A percentile compares a stretch with the other conserved stretches of the same genome.
Conservation (phyloP, 768 basidiomycete genomes). For the Crucibulum laeve region DNA sequence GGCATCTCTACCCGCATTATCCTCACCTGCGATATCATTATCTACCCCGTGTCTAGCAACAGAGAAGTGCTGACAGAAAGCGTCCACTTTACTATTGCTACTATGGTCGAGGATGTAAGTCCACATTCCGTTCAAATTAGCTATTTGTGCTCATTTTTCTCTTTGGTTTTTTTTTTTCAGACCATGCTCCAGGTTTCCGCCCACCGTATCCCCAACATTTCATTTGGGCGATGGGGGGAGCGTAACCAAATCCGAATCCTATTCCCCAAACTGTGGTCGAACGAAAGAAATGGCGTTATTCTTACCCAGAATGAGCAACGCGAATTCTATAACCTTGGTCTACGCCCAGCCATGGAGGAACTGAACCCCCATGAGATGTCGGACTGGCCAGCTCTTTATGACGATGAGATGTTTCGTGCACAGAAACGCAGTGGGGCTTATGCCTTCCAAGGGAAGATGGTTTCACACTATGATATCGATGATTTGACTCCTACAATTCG, state of each 20-base stretch:
- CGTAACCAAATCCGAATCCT: not conserved
- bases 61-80: constrained; percentile 12
- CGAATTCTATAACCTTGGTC: not conserved
- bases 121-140: too few relatives aligned
- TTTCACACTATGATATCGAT: not conserved
- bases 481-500: not conserved
- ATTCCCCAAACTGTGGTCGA: not conserved
- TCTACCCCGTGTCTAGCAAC: constrained; percentile 9
- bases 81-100: constrained; percentile 13
- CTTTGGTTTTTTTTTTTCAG: not conserved
- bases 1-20: constrained; percentile 12
- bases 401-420: not conserved
- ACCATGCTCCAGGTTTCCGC: not conserved
- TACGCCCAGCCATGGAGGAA: not conserved
- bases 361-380: not conserved
- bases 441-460: not conserved
- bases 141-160: not conserved
- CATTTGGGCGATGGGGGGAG: not conserved
- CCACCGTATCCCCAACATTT: not conserved
- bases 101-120: constrained; percentile 6
- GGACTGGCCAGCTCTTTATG: not conserved
- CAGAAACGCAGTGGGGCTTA: not conserved
- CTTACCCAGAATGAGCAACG: not conserved
- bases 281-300: not conserved
- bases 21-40: constrained; percentile 2